Evolutionary conservation across 768 basidiomycete genomes (phyloP), one percentile per base, ranked within the genome.

Genomic region (Russula olivacea): DNA sequence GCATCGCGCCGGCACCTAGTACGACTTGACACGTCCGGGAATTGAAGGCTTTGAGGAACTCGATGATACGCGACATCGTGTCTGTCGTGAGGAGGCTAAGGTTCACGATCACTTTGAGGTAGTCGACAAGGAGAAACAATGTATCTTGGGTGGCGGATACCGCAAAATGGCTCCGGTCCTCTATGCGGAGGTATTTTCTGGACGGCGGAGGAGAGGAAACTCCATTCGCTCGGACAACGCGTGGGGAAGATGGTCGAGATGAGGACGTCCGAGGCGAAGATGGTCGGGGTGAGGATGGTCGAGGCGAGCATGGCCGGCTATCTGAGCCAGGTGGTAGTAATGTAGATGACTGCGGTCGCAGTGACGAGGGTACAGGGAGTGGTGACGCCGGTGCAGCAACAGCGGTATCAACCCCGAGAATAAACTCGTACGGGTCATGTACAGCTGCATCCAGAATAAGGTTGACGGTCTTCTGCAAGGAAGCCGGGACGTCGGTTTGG

Each of bases 1-100:
- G 81, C 95, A 98, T 98, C n/a, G 97, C 97, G 15, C 97, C 97
- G 10, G 97, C 97, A 3, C 97, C 97, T 10, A 99, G 80, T 0
- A 99, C 97, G 50, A 98, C 95, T 73, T 98, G 97, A 74, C 97
- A 99, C 2, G 93, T 96, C 68, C 97, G 79, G 34, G 96, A 98
- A 73, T 99, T 99, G 79, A 96, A 98, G 30, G 94, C 88, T 76
- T 98, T 98, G 63, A 99, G 78, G 71, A 95, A 95, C 73, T 99
- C 97, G 67, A 98, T 91, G 28, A 95, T 81, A 40, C 92, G 84
- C 65, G 86, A 84, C 91, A 98, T 96, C n/a, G 88, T 86, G 71
- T 99, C 96, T 62, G 91, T 97, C 53, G 92, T 94, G 55, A 99
- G 79, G 74, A 91, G 83, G 40, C 89, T 82, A 65, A 98, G 76